A percentile compares a stretch with the other conserved stretches of the same genome.
Conservation (phyloP, 495 filamentous ascomycete species). For the Aspergillus affinis region DNA sequence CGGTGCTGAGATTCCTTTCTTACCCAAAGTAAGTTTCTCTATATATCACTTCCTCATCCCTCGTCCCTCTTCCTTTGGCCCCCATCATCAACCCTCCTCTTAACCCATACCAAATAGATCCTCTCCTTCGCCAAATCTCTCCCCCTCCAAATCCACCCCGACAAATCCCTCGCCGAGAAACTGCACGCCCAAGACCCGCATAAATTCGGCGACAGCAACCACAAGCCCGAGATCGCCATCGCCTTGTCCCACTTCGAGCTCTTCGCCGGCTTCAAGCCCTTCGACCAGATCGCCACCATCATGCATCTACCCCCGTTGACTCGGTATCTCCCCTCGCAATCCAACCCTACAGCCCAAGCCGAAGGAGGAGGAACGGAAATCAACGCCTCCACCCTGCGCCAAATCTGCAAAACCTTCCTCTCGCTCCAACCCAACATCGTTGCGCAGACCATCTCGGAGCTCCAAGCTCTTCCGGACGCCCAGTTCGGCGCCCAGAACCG, state of each 20-base stretch:
- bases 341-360: neutral
- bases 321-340: slow-evolving; percentile 48
- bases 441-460: slow-evolving; percentile 45
- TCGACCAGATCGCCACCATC: slow-evolving; percentile 57
- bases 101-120: too few species aligned
- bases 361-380: slow-evolving; percentile 26
- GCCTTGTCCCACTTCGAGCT: slow-evolving; percentile 76
- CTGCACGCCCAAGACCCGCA: slow-evolving; percentile 63
- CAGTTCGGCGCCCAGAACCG: slow-evolving; percentile 49
- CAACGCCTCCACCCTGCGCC: slow-evolving; percentile 61
- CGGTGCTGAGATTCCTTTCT: slow-evolving; percentile 65
- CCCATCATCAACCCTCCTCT: too few species aligned
- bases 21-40: slow-evolving; percentile 60
- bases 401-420: slow-evolving; percentile 57
- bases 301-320: slow-evolving; percentile 56
- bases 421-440: slow-evolving; percentile 52
- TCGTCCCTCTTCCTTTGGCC: too few species aligned
- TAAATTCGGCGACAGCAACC: slow-evolving; percentile 69
- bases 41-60: neutral
- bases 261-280: slow-evolving; percentile 74
- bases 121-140: slow-evolving; percentile 77
- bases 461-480: slow-evolving; percentile 46
- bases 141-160: slow-evolving; percentile 77
- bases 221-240: slow-evolving; percentile 82
- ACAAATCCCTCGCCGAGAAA: slow-evolving; percentile 61